Base-by-base conservation (phyloP, 2,329 filamentous ascomycete species). In the Fusarium poae region DNA sequence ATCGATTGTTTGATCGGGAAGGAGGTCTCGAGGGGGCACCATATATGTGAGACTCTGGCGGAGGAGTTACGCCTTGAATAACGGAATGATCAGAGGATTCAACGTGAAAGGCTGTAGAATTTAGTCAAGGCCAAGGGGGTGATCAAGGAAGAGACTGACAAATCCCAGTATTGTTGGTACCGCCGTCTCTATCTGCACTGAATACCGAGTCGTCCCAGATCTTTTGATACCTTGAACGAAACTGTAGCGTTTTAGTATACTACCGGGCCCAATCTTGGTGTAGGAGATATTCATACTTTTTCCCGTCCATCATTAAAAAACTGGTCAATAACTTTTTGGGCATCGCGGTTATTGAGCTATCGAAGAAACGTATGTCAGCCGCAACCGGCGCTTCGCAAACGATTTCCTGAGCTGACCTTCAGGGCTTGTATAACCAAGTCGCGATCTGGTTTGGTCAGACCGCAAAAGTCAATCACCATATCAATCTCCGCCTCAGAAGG, bases 11-110 rank as follows among this genome's bases (percentile, higher is more conserved):
- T 44, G 84, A 81, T 76, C 88, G 81, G 23, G 88, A 90, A 2
- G 88, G 88, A n/a, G 88, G 88, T 57, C 88, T 82, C 20, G 88
- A 89, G 0, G 86, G 86, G 7, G 85, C 84, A 29, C 79, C 80
- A 11, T 78, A 77, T 35, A 78, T 79, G 59, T 83, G 82, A 45
- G 77, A 76, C 37, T 80, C 80, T 15, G 76, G 74, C 3, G 78
- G 78, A 34, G 82, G 80, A 9, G 82, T 79, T 13, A 81, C 76
- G 21, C 82, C 82, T 43, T 83, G 80, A 32, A 85, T 80, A 35
- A 83, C 73, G 35, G 74, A 74, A 62, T 77, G 77, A 58, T 84
- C 83, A 43, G 84, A 78, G 10, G 83, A 81, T 63, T 89, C 85
- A 62, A 89, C 84, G 67, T 85, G 83, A 73, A 89, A 89, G 18